phyloP scores from a whole-genome alignment of 257 asterid species.

The Solanum appendiculatum region DNA sequence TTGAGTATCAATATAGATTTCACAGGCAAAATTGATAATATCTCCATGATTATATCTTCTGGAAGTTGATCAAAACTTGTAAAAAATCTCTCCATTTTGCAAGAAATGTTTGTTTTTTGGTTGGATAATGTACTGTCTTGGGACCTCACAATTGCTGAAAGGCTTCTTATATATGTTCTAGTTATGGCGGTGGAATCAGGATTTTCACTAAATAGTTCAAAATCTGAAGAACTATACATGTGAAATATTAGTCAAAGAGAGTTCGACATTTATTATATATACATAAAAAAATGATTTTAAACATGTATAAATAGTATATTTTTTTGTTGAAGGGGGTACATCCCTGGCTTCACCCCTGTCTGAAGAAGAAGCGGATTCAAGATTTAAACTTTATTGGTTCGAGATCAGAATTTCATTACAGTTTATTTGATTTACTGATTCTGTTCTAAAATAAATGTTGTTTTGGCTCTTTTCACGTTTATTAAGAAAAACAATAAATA shows the following conservation, averaged over 20 bases:
- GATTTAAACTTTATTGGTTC: not conserved
- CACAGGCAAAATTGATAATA: constrained; percentile 30
- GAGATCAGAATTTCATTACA: not conserved
- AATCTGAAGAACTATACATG: no score
- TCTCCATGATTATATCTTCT: constrained; percentile 24
- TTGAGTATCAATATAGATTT: constrained; percentile 23
- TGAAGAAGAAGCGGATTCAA: no score
- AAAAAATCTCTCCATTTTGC: not conserved
- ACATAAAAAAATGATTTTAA: no score
- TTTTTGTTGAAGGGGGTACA: no score
- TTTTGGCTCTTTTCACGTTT: no score
- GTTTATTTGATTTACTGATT: not conserved
- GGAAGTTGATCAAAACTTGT: constrained; percentile 8
- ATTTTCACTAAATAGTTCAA: no score
- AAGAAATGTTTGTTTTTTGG: not conserved
- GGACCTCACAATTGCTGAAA: not conserved
- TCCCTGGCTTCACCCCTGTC: no score
- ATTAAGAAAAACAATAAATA: no score
- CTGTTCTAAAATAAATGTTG: not conserved
- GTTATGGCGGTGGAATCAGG: no score
- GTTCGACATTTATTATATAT: no score
- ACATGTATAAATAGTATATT: no score
- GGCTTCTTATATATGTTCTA: not conserved
- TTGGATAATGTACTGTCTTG: not conserved
- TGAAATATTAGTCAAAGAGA: no score